phyloP scores from a whole-genome alignment of 805 yeast genomes.

The Debaryomyces maramus region DNA sequence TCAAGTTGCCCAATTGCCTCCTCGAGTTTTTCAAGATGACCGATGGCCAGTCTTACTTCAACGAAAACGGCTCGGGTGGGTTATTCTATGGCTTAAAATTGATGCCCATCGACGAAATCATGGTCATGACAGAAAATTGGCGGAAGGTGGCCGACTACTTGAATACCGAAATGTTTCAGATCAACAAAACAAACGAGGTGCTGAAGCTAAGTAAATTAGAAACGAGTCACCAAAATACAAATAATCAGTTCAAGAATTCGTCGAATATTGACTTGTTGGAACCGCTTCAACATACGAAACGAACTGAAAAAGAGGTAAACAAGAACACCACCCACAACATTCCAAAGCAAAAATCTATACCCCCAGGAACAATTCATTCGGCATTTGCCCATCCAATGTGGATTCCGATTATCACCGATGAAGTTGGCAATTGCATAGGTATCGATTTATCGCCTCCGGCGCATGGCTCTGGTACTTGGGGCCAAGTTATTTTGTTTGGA shows the following conservation, averaged over 20 bases:
- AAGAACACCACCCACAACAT: slow-evolving; percentile 2
- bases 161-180: slow-evolving; percentile 23
- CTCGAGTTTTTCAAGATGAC: slow-evolving; percentile 77
- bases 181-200: slow-evolving; percentile 17
- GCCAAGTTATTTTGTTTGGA: slow-evolving; percentile 91
- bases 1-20: slow-evolving; percentile 77
- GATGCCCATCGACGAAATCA: slow-evolving; percentile 77
- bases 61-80: slow-evolving; percentile 66
- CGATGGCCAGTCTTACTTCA: slow-evolving; percentile 85
- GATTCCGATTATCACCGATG: slow-evolving; percentile 90
- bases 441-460: slow-evolving; percentile 73
- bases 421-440: slow-evolving; percentile 88
- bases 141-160: slow-evolving; percentile 59
- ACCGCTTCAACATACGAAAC: slow-evolving; percentile 4
- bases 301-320: not conserved
- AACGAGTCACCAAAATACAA: slow-evolving; percentile 16
- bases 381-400: slow-evolving; percentile 87
- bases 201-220: slow-evolving; percentile 23
- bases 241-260: slow-evolving; percentile 11
- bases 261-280: slow-evolving; percentile 8
- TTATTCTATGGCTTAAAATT: slow-evolving; percentile 77
- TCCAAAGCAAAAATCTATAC: slow-evolving; percentile 64
- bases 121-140: slow-evolving; percentile 84
- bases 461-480: slow-evolving; percentile 63
- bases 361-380: slow-evolving; percentile 70